Percentiles rank a stretch among this genome's conserved stretches.
phyloP scores from a whole-genome alignment of 225 moss, liverwort and hornwort species.

The Polytrichum commune region DNA sequence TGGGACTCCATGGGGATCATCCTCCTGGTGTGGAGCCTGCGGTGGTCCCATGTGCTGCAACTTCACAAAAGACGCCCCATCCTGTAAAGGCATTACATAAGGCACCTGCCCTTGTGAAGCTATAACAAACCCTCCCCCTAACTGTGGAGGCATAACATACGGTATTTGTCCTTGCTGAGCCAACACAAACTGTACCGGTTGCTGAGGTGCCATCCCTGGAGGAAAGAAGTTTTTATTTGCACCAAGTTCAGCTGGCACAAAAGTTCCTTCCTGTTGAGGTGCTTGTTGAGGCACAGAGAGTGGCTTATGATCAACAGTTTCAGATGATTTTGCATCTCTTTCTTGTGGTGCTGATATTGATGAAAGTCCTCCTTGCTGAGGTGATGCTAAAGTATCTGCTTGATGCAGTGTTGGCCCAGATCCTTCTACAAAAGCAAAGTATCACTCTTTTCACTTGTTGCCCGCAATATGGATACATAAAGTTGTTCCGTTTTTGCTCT shows the following conservation, averaged over 20 bases:
- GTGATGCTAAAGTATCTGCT: conserved; percentile 14
- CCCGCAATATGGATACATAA: background rate
- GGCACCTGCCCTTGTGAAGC: conserved; percentile 35
- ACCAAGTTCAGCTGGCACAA: conserved; percentile 16
- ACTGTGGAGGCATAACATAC: conserved; percentile 39
- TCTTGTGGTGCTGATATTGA: conserved; percentile 12
- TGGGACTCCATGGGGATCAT: conserved; percentile 11
- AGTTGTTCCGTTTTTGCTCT: background rate
- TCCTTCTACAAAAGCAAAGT: conserved; percentile 28
- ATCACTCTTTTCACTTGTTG: conserved; percentile 1
- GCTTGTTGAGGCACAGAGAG: conserved; percentile 14
- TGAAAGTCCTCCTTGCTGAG: conserved; percentile 16
- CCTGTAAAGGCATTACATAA: conserved; percentile 19
- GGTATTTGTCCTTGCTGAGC: conserved; percentile 34
- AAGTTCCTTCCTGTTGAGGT: conserved; percentile 10
- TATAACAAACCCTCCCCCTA: conserved; percentile 30
- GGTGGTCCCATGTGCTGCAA: conserved; percentile 21
- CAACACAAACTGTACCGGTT: conserved; percentile 22
- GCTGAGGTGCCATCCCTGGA: conserved; percentile 12
- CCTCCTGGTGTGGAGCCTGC: conserved; percentile 16
- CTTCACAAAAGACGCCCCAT: conserved; percentile 22
- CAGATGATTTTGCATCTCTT: conserved; percentile 9
- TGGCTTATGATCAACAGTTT: conserved; percentile 20
- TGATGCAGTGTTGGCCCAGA: conserved; percentile 18
- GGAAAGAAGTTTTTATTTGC: conserved; percentile 22